Conservation (phyloP, 1,139 yeast species). For the Saccharomyces hybrid region DNA sequence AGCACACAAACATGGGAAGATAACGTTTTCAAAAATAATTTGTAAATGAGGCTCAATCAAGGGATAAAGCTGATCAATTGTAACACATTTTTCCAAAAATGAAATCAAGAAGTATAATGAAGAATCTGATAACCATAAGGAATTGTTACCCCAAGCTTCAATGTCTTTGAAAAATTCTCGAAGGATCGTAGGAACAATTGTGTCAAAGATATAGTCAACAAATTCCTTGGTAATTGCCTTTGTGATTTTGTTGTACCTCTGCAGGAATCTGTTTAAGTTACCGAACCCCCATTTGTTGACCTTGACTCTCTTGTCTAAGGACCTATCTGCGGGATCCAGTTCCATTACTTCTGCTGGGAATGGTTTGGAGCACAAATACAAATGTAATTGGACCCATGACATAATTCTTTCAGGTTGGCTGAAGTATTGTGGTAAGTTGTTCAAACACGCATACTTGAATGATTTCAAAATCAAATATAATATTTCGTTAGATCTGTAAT, state of each 20-base stretch:
- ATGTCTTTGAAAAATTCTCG: constrained; percentile 53
- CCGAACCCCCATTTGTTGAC: constrained; percentile 71
- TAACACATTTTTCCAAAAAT: constrained; percentile 55
- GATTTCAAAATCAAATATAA: constrained; percentile 55
- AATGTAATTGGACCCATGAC: constrained; percentile 57
- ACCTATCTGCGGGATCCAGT: constrained; percentile 47
- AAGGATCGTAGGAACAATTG: constrained; percentile 55
- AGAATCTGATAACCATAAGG: constrained; percentile 55
- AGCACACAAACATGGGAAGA: constrained; percentile 58
- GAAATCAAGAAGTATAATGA: constrained; percentile 56
- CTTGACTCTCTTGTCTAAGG: constrained; percentile 46
- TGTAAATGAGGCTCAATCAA: constrained; percentile 50
- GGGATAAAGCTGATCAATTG: constrained; percentile 45
- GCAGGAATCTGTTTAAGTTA: constrained; percentile 48
- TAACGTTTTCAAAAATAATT: constrained; percentile 50
- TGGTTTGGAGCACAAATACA: constrained; percentile 49
- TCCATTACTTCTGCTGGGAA: constrained; percentile 50
- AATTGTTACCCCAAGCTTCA: constrained; percentile 46
- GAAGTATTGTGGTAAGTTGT: constrained; percentile 52
- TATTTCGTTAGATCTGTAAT: constrained; percentile 45
- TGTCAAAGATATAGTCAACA: constrained; percentile 41
- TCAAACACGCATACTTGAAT: constrained; percentile 54
- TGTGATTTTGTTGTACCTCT: constrained; percentile 35
- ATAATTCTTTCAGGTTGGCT: constrained; percentile 41
- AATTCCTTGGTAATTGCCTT: constrained; percentile 37